Evolutionary conservation across 1,284 basidiomycete species (phyloP).

Genomic region (Crucibulum parvulum): DNA sequence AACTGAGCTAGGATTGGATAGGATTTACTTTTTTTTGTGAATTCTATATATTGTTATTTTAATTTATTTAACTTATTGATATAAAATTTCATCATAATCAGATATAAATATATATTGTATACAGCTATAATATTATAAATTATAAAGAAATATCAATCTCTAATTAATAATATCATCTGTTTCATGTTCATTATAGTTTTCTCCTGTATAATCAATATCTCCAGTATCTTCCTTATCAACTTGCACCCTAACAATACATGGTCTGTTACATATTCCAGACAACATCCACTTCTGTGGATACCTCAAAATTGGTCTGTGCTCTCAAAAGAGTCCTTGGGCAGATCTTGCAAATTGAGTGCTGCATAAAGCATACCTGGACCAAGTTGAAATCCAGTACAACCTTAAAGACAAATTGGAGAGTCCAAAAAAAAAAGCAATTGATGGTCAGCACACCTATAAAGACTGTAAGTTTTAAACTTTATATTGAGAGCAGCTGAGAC

Average conservation of each 20-base stretch:
- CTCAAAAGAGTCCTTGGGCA: constrained; percentile 17
- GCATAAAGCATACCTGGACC: constrained; percentile 15
- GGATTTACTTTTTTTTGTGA: too few relatives aligned
- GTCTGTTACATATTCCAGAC: constrained; percentile 39
- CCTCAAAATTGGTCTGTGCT: constrained; percentile 20
- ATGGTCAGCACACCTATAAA: neutral
- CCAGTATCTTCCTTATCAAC: constrained; percentile 20
- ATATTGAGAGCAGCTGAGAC: neutral
- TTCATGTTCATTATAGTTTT: neutral
- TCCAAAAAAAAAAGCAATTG: neutral
- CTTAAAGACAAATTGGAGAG: constrained; percentile 11
- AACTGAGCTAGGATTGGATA: too few relatives aligned
- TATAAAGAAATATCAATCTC: neutral
- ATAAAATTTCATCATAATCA: constrained; percentile 25
- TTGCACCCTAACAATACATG: constrained; percentile 43
- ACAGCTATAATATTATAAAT: too few relatives aligned
- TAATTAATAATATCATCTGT: neutral
- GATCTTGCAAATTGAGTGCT: constrained; percentile 18
- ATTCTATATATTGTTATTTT: too few relatives aligned
- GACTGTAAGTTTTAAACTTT: neutral
- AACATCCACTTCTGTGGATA: constrained; percentile 33
- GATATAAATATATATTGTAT: neutral
- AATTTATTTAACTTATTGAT: too few relatives aligned
- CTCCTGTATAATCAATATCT: neutral
- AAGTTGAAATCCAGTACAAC: constrained; percentile 12